Percentiles rank a stretch among this genome's conserved stretches.
Conservation (phyloP, 768 basidiomycete species). For the Lactarius psammicola region DNA sequence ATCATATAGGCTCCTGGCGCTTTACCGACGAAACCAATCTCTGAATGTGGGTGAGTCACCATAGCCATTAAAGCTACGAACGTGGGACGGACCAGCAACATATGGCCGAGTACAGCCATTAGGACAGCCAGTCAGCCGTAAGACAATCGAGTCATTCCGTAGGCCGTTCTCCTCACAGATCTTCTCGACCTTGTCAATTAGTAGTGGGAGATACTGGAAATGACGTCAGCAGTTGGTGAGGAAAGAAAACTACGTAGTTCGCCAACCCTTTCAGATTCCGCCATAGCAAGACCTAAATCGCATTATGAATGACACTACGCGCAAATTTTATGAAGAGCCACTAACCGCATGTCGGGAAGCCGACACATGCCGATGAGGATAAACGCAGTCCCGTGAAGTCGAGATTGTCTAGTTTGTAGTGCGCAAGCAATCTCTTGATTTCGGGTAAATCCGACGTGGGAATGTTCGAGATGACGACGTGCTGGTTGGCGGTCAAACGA, state of each 20-base stretch:
- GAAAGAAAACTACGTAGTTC: conserved; percentile 2
- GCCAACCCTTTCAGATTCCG: conserved; percentile 68
- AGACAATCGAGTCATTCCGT: conserved; percentile 91
- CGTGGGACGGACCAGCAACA: conserved; percentile 60
- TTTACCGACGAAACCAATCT: conserved; percentile 96
- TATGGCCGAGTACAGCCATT: conserved; percentile 94
- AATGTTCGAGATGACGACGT: conserved; percentile 84
- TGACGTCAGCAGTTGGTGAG: conserved; percentile 1
- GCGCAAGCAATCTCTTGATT: conserved; percentile 75
- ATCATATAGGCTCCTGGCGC: conserved; percentile 90
- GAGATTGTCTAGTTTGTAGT: conserved; percentile 90
- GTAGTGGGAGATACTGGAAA: conserved; percentile 79
- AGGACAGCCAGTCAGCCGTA: conserved; percentile 98
- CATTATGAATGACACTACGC: conserved; percentile 1
- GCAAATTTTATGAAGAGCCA: conserved; percentile 1
- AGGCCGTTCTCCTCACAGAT: conserved; percentile 93
- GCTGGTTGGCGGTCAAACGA: conserved; percentile 93
- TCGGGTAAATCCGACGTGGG: conserved; percentile 63
- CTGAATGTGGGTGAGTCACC: conserved; percentile 39
- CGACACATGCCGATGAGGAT: conserved; percentile 93
- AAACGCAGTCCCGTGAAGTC: conserved; percentile 74
- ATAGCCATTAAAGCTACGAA: background rate
- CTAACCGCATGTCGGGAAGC: conserved; percentile 90
- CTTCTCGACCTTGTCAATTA: conserved; percentile 93
- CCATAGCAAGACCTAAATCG: conserved; percentile 64